Base-by-base conservation (phyloP, 2,329 filamentous ascomycete species). In the Sordariomycetes sp. region DNA sequence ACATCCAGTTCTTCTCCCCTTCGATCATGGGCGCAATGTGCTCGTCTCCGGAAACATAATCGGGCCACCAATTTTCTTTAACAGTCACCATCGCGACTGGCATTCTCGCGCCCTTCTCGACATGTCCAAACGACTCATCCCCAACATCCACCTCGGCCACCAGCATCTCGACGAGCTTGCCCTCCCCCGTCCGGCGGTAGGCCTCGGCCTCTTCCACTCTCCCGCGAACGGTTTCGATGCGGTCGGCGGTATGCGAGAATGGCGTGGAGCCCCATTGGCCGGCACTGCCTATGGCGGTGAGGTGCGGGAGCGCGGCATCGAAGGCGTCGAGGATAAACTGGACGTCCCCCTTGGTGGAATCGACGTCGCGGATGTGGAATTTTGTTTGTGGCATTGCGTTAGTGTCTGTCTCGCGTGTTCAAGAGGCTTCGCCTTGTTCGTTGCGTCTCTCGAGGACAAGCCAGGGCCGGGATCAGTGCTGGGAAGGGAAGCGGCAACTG, bases 311-410 rank as follows among this genome's bases (percentile, higher is more conserved):
- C 10, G 63, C 64, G 11, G 65, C 69, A 60, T 68, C 64, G 61
- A 69, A 68, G 53, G 66, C 67, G 28, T 63, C 62, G 34, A 66
- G 58, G 50, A 71, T 66, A 64, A 69, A 68, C 35, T 64, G 58
- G 57, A 62, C 62, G 60, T 70, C 68, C 37, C 64, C 58, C n/a
- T 59, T 61, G 46, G 59, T 58, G 37, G 57, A 56, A 22, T 57
- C 58, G 22, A 62, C 65, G 34, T 67, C 61, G 34, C 67, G 64
- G 37, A 69, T 60, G 55, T 55, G 58, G 55, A 69, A 68, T 24
- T 35, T 46, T n/a, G 40, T 46, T 16, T n/a, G 11, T 7, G 40
- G 3, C 40, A 46, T 46, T n/a, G 8, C 28, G 28, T 32, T 4
- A 4, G 4, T 8, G 28, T 32, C 28, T 32, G 4, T 32, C 28